Base-by-base conservation (phyloP, 1,284 basidiomycete species). In the Xerocomus amazonicus region DNA sequence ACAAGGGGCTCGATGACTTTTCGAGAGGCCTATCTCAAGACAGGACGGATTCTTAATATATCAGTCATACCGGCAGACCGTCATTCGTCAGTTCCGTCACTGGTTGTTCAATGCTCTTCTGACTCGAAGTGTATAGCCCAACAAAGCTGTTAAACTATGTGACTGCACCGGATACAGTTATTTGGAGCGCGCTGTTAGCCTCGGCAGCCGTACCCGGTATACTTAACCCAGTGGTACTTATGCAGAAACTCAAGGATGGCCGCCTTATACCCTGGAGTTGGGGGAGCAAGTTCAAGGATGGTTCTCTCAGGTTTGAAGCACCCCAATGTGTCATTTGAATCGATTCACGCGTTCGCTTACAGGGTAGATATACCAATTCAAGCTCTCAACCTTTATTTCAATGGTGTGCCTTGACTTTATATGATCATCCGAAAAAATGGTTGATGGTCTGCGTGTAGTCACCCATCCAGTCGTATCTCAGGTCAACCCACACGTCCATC, bases 81-180 rank as follows among this genome's bases (percentile, higher is more conserved):
- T n/a, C 92, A 97, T 70, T 92, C 90, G 85, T 91, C 61, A 69
- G 84, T 67, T 32, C n/a, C 2, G 7, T 36, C 19, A 34, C 19
- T 34, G 23, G 33, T 35, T 47, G 43, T 47, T 44, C 35, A 9
- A 52, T 39, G 9, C 41, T 26, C 48, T 36, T 48, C 55, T 52
- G 33, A 51, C 47, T 19, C 17, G 29, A 34, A 43, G 14, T 56
- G 12, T 46, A 45, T 47, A 92, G 90, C 12, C 96, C 96, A 3
- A 97, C 94, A 2, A 97, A 97, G 69, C 74, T 98, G 8, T 76
- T 99, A 34, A 98, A 99, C 70, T 93, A 98, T 65, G 80, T 98
- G 50, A 98, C 95, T 10, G 91, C 94, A 9, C 96, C 96, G 0
- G 90, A 98, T 69, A 86, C 85, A 8, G 73, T 88, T 12, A 87